phyloP scores from a whole-genome alignment of 2,329 filamentous ascomycete species.

The Pestalotiopsis sp. region DNA sequence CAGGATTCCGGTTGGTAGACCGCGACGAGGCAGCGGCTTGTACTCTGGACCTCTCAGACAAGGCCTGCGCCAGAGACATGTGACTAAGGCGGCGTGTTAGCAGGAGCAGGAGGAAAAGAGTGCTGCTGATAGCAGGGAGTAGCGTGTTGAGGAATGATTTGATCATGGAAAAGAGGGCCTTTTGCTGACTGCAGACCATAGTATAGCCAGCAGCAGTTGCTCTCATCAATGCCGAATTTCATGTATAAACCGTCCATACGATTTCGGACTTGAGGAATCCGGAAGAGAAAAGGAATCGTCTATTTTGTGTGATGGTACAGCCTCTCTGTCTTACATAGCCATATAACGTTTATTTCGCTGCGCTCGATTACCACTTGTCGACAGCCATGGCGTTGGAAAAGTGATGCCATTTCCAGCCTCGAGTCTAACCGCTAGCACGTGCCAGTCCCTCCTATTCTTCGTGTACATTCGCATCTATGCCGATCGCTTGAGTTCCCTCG shows the following conservation, averaged over 20 bases:
- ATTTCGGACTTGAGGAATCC: neutral
- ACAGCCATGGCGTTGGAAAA: neutral
- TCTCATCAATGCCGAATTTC: too few relatives aligned
- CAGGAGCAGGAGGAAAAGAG: too few relatives aligned
- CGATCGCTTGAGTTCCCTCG: constrained; percentile 52
- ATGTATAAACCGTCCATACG: neutral
- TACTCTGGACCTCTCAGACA: too few relatives aligned
- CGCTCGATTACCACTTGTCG: neutral
- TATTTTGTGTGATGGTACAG: neutral
- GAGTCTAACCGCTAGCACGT: neutral
- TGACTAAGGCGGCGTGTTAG: too few relatives aligned
- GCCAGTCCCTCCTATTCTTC: neutral
- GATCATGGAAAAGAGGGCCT: too few relatives aligned
- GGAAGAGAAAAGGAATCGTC: neutral
- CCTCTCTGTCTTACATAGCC: neutral
- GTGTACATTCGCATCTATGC: neutral
- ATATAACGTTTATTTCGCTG: neutral
- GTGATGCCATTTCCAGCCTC: neutral
- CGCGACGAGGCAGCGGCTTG: too few relatives aligned
- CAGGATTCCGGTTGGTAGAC: too few relatives aligned
- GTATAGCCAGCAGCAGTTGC: too few relatives aligned
- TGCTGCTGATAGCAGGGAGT: too few relatives aligned
- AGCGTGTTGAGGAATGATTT: too few relatives aligned
- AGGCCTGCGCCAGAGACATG: too few relatives aligned
- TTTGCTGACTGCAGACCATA: too few relatives aligned